Evolutionary conservation across 352 stramenopile genomes (phyloP), one percentile per base, ranked within the genome.

Genomic region (Pythium sukuiense): DNA sequence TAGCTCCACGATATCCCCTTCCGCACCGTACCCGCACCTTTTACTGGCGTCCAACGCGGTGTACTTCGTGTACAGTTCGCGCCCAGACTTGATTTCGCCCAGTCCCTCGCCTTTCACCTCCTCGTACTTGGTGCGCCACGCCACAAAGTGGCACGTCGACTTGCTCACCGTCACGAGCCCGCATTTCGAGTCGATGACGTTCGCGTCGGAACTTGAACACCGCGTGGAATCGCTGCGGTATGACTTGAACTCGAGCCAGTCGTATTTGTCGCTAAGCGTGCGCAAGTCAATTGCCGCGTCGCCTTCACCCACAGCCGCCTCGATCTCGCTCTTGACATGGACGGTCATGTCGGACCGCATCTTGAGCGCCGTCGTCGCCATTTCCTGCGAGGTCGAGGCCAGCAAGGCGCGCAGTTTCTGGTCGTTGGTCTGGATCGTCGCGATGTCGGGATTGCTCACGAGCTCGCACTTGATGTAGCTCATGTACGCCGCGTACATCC

Each of bases 221-320:
- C 14, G 12, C 12, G 12, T 46, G 30, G n/a, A 16, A 4, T 46
- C 30, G 18, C 53, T 59, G n/a, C 26, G n/a, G n/a, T 46, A 46
- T 0, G 55, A 18, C 20, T 52, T 49, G 55, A 61, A 61, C 35
- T 52, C 55, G 5, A 61, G 35, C 55, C 55, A 61, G 55, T 61
- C 55, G 55, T 61, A 61, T 33, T 52, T 52, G 55, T 61, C 55
- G 5, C 6, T 50, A 0, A 61, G 24, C 24, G 33, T 6, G 4
- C 6, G 8, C n/a, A 61, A 18, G 24, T 61, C 55, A n/a, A 35
- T 37, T 2, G 9, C 26, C 16, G 9, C 13, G 20, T 37, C 24
- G 37, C 55, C 55, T 6, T 49, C 37, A 35, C 6, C 20, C 29
- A 61, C 26, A 35, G 55, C 55, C n/a, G 13, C 6, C 16, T 49